phyloP scores from a whole-genome alignment of 495 filamentous ascomycete species.

The Aspergillus asperescens region DNA sequence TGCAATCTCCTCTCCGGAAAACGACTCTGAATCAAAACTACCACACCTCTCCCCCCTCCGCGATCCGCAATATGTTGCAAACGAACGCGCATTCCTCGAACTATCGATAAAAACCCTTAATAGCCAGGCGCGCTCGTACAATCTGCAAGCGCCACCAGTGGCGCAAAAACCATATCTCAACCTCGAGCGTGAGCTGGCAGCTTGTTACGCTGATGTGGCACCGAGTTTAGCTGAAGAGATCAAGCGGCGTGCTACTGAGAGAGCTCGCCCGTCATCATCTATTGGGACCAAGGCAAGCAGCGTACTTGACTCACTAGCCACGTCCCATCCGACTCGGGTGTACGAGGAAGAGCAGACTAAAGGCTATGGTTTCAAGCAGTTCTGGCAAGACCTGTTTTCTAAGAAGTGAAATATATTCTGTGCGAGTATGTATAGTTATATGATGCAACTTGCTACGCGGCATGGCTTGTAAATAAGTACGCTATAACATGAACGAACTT shows the following conservation, averaged over 20 bases:
- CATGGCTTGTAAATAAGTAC: no score
- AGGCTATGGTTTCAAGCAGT: constrained; percentile 76
- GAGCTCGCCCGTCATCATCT: constrained; percentile 35
- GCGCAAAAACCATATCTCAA: constrained; percentile 92
- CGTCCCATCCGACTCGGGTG: constrained; percentile 49
- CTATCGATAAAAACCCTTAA: constrained; percentile 79
- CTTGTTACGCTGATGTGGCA: constrained; percentile 82
- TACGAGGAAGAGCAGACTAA: constrained; percentile 66
- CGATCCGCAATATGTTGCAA: constrained; percentile 50
- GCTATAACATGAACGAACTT: no score
- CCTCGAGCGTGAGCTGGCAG: constrained; percentile 73
- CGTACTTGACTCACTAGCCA: constrained; percentile 50
- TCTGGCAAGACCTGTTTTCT: constrained; percentile 78
- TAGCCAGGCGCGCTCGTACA: constrained; percentile 77
- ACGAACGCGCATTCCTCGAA: constrained; percentile 70
- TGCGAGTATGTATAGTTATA: neutral
- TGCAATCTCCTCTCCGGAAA: constrained; percentile 7
- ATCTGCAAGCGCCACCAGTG: constrained; percentile 84
- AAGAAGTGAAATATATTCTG: constrained; percentile 18
- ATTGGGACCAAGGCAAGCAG: constrained; percentile 34
- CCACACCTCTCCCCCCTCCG: constrained; percentile 39
- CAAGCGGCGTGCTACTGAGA: constrained; percentile 56
- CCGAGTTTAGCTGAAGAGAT: constrained; percentile 69
- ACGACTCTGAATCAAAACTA: constrained; percentile 19
- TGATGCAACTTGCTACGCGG: no score